A percentile compares a stretch with the other conserved stretches of the same genome.
These are phyloP conservation scores for Opeltia flavorubescens DNA, from an alignment of 495 filamentous ascomycete species.

Conservation along the genomic window DNA sequence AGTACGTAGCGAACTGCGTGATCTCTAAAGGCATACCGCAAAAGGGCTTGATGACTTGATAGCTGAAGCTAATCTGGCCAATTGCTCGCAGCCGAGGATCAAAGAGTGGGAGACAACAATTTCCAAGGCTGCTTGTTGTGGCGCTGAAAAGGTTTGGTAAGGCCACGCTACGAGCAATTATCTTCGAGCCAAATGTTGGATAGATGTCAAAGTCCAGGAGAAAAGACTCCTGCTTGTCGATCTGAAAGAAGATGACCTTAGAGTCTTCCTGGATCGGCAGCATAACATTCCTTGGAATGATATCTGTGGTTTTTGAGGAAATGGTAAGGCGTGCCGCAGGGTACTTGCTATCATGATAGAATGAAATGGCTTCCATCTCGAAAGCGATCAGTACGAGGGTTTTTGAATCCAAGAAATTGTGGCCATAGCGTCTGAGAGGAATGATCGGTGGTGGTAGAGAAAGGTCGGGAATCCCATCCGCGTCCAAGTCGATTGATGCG, in stretches of 20 bases:
- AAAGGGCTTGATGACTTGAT: constrained; percentile 93
- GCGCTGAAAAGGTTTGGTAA: constrained; percentile 72
- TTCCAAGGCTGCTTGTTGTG: constrained; percentile 58
- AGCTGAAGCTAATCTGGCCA: constrained; percentile 84
- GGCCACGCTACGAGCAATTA: constrained; percentile 89
- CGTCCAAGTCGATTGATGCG: constrained; percentile 53
- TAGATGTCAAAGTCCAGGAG: constrained; percentile 95
- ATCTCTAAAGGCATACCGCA: constrained; percentile 88
- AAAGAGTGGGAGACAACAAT: constrained; percentile 75
- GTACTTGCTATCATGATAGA: constrained; percentile 92
- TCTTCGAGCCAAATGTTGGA: constrained; percentile 91
- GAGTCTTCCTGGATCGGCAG: constrained; percentile 94
- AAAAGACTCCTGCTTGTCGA: constrained; percentile 84
- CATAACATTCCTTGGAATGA: constrained; percentile 89
- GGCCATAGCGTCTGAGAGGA: constrained; percentile 82
- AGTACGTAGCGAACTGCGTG: constrained; percentile 95
- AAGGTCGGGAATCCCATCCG: constrained; percentile 81
- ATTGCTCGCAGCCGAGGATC: constrained; percentile 88
- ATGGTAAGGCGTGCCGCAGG: constrained; percentile 91
- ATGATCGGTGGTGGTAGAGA: constrained; percentile 92
- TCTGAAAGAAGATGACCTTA: constrained; percentile 82
- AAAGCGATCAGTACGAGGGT: constrained; percentile 87
- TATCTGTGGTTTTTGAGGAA: constrained; percentile 85
- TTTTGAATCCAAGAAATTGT: constrained; percentile 96
- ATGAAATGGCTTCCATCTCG: constrained; percentile 63